These are phyloP conservation scores for Talaromyces amestolkiae DNA, from an alignment of 2,329 filamentous ascomycete genomes.

Conservation along the genomic window DNA sequence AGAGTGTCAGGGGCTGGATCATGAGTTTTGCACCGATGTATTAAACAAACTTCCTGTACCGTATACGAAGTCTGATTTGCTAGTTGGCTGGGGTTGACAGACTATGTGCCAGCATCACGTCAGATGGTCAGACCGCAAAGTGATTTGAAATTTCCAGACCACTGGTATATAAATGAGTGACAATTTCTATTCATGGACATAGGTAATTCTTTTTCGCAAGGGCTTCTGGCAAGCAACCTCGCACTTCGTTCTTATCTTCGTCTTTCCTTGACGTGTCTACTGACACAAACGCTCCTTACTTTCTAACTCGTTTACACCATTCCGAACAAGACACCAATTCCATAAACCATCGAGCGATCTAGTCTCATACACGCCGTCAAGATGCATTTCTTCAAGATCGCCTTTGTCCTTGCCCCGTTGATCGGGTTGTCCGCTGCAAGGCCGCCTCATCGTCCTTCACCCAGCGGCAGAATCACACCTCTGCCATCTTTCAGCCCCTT, in stretches of 20 bases:
- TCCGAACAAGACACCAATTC: not conserved
- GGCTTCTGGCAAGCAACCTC: slow-evolving; percentile 10
- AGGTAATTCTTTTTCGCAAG: not conserved
- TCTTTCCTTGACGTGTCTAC: not conserved
- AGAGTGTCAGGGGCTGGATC: not conserved
- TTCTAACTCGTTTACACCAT: not conserved
- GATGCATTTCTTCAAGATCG: slow-evolving; percentile 12
- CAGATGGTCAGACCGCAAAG: not conserved
- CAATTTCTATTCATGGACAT: not conserved
- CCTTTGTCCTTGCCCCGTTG: slow-evolving; percentile 1
- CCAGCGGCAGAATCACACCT: not conserved
- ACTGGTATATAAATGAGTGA: not conserved
- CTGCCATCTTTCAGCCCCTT: slow-evolving; percentile 8
- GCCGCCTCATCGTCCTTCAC: not conserved
- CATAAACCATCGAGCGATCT: not conserved
- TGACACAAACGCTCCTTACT: not conserved
- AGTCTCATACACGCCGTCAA: not conserved
- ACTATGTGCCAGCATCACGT: not conserved
- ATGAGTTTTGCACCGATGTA: not conserved
- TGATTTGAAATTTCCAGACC: not conserved
- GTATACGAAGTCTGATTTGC: not conserved
- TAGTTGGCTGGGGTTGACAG: not conserved
- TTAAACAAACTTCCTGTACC: too few species aligned
- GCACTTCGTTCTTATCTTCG: not conserved
- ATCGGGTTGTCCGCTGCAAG: slow-evolving; percentile 13